Evolutionary conservation across 1,284 basidiomycete genomes (phyloP), one percentile per base, ranked within the genome.

Genomic region (Moesziomyces parantarcticus): DNA sequence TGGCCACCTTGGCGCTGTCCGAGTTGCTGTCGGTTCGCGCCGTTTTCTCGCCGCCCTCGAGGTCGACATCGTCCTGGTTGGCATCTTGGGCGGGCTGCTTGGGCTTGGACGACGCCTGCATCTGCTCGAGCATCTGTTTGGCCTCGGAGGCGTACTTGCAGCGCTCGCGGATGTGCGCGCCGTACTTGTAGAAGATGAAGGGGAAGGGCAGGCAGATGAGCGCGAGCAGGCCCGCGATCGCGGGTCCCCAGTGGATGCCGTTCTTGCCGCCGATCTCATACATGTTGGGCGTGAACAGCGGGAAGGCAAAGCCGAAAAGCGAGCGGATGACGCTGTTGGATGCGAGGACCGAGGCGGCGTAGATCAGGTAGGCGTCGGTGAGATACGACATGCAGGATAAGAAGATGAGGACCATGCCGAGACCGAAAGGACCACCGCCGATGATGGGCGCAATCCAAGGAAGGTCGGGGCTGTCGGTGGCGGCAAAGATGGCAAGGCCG

Each of bases 171-270:
- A 88, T 84, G 46, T 70, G 72, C 3, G 84, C 83, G 5, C 88
- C 88, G 67, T 85, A 87, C 61, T 83, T 85, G 70, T 82, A 83
- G 83, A 83, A 42, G 83, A 81, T 16, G 82, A 68, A 82, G 86
- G 92, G 92, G 42, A 92, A 83, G 0, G 92, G 92, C 0, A 88
- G 86, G 87, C 91, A 88, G 21, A 90, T 66, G 11, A 89, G 87
- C 50, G 89, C 87, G 25, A 93, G 81, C 6, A 91, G 89, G 0
- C 89, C 92, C 10, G 92, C 84, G 20, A 93, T 85, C 18, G 89
- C 90, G 0, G 90, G 90, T 1, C 91, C 91, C 9, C 92, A 92
- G 0, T 91, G 90, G 0, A 90, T 89, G 2, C 91, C 90, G 11
- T 93, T 82, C 20, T 77, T 85, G 23, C 64, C 69, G 26, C 59